These are phyloP conservation scores for Hsuehochloa calcarea DNA, from an alignment of 176 grass and related monocot species.

Conservation along the genomic window DNA sequence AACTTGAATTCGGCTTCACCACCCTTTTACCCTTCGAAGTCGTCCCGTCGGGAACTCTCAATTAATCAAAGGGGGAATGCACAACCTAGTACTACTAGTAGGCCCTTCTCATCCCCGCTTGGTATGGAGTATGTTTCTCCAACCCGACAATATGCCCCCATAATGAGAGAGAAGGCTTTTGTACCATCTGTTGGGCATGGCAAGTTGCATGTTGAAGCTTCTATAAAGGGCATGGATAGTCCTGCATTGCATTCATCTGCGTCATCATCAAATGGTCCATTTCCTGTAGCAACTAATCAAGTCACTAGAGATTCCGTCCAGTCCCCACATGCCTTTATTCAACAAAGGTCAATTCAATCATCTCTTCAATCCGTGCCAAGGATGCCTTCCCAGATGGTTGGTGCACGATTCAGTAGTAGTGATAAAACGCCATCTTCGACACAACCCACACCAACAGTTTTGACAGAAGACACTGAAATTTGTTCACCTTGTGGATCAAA, in stretches of 20 bases:
- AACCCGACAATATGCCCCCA: slow-evolving; percentile 31
- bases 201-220: slow-evolving; percentile 27
- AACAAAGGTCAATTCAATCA: slow-evolving; percentile 40
- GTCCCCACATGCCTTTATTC: slow-evolving; percentile 20
- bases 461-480: slow-evolving; percentile 34
- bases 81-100: slow-evolving; percentile 41
- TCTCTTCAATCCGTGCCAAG: slow-evolving; percentile 33
- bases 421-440: slow-evolving; percentile 40
- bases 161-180: slow-evolving; percentile 49
- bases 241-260: slow-evolving; percentile 21
- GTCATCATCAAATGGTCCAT: slow-evolving; percentile 34
- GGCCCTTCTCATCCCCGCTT: slow-evolving; percentile 36
- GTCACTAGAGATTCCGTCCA: slow-evolving; percentile 39
- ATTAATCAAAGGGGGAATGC: slow-evolving; percentile 35
- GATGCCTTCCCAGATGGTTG: slow-evolving; percentile 39
- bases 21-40: slow-evolving; percentile 75
- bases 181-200: slow-evolving; percentile 38
- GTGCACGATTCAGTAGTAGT: slow-evolving; percentile 27
- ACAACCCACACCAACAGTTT: slow-evolving; percentile 35
- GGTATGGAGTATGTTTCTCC: slow-evolving; percentile 26
- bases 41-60: slow-evolving; percentile 28
- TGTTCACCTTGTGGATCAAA: slow-evolving; percentile 52
- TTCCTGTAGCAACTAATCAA: slow-evolving; percentile 29
- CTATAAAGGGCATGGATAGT: slow-evolving; percentile 17
- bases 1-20: slow-evolving; percentile 86